phyloP scores from a whole-genome alignment of 2,329 filamentous ascomycete genomes.

The Ceratocystis smalleyi region DNA sequence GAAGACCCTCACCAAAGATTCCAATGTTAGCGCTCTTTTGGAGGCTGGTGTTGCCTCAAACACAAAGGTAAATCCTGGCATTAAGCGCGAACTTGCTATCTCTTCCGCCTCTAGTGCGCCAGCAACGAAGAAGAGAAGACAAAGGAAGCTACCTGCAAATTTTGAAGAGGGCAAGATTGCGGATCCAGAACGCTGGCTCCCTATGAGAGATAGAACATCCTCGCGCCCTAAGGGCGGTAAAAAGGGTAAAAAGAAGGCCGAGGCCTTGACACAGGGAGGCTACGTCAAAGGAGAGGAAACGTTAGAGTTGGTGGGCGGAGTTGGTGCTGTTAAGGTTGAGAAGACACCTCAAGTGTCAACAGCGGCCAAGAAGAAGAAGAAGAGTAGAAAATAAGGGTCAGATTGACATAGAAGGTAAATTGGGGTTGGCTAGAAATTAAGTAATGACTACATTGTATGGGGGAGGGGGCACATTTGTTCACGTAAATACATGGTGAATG shows the following conservation, averaged over 20 bases:
- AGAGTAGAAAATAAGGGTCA: slow-evolving; percentile 29
- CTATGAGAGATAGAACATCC: slow-evolving; percentile 71
- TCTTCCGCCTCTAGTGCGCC: slow-evolving; percentile 22
- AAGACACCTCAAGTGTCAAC: slow-evolving; percentile 30
- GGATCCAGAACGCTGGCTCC: slow-evolving; percentile 87
- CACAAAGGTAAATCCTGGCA: slow-evolving; percentile 23
- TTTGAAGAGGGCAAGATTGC: slow-evolving; percentile 63
- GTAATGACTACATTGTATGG: not conserved
- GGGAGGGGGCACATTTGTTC: not conserved
- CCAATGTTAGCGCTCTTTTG: slow-evolving; percentile 49
- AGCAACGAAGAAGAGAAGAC: slow-evolving; percentile 40
- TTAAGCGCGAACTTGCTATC: slow-evolving; percentile 33
- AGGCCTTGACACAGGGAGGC: slow-evolving; percentile 72
- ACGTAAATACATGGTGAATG: not conserved
- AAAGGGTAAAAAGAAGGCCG: slow-evolving; percentile 73
- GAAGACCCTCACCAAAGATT: slow-evolving; percentile 41
- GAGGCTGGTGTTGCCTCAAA: slow-evolving; percentile 43
- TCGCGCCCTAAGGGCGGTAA: slow-evolving; percentile 77
- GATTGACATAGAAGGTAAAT: not conserved
- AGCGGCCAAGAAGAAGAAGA: slow-evolving; percentile 33
- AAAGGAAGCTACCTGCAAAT: slow-evolving; percentile 52
- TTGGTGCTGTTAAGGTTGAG: slow-evolving; percentile 48
- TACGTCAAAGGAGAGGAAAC: slow-evolving; percentile 58
- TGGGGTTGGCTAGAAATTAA: not conserved
- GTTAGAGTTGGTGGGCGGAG: slow-evolving; percentile 46